Evolutionary conservation across 805 yeast genomes (phyloP).

Genomic region (Hanseniaspora lindneri): DNA sequence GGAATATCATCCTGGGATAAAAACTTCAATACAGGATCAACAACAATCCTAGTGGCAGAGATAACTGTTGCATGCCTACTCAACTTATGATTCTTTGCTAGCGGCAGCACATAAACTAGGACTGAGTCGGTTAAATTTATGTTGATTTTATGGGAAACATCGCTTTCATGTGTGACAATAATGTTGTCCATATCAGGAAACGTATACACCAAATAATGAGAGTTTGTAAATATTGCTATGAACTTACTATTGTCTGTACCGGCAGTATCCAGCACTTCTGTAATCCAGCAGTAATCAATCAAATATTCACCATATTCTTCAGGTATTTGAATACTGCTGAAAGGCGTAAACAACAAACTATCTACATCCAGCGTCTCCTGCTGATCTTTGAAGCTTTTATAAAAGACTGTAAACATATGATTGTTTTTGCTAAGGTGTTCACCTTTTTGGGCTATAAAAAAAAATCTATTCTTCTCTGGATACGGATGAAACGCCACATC

Average conservation of each 20-base stretch:
- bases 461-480: not conserved
- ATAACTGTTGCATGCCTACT: not conserved
- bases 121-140: not conserved
- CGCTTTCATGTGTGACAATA: not conserved
- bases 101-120: not conserved
- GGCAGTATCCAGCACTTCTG: not conserved
- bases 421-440: not conserved
- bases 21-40: not conserved
- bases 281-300: slow-evolving; percentile 1
- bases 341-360: not conserved
- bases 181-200: not conserved
- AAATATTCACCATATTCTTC: not conserved
- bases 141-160: not conserved
- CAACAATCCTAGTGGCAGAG: not conserved
- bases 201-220: not conserved
- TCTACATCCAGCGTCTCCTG: not conserved
- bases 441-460: not conserved
- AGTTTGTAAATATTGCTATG: slow-evolving; percentile 1
- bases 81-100: not conserved
- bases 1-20: not conserved
- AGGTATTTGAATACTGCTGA: not conserved
- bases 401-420: not conserved
- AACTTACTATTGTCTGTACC: not conserved
- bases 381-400: not conserved
- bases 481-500: not conserved